Evolutionary conservation across 495 filamentous ascomycete genomes (phyloP).

Genomic region (Xylaria curta): DNA sequence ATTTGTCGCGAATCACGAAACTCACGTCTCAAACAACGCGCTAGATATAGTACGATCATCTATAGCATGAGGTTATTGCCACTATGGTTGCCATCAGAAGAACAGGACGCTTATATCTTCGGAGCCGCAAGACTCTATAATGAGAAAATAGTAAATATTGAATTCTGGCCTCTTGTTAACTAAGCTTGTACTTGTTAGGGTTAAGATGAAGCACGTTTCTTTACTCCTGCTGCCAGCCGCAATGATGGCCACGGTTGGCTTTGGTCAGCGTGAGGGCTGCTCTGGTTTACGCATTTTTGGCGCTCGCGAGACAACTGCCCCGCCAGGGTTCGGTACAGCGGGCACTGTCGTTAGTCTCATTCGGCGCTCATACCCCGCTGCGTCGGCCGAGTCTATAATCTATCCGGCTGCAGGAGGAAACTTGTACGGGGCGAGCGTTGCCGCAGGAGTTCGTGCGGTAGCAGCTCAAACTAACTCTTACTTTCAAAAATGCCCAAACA

Average conservation of each 20-base stretch:
- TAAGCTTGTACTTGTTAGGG: neutral
- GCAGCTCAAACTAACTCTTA: constrained; percentile 59
- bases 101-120: neutral
- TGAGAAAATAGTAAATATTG: neutral
- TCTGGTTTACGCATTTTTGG: constrained; percentile 63
- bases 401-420: constrained; percentile 65
- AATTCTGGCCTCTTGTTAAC: neutral
- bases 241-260: neutral
- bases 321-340: constrained; percentile 60
- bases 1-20: neutral
- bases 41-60: neutral
- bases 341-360: constrained; percentile 59
- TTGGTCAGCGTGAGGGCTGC: constrained; percentile 38
- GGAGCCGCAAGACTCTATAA: neutral
- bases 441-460: constrained; percentile 56
- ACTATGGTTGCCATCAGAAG: neutral
- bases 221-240: constrained; percentile 16
- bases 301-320: constrained; percentile 65
- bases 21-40: neutral
- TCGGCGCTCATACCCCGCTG: constrained; percentile 53
- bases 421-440: constrained; percentile 57
- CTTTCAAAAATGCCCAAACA: constrained; percentile 56
- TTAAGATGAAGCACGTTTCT: constrained; percentile 16
- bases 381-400: constrained; percentile 60
- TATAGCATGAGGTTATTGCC: neutral